These are phyloP conservation scores for Phyllosticta citrichinensis DNA, from an alignment of 2,329 filamentous ascomycete genomes.

Conservation along the genomic window DNA sequence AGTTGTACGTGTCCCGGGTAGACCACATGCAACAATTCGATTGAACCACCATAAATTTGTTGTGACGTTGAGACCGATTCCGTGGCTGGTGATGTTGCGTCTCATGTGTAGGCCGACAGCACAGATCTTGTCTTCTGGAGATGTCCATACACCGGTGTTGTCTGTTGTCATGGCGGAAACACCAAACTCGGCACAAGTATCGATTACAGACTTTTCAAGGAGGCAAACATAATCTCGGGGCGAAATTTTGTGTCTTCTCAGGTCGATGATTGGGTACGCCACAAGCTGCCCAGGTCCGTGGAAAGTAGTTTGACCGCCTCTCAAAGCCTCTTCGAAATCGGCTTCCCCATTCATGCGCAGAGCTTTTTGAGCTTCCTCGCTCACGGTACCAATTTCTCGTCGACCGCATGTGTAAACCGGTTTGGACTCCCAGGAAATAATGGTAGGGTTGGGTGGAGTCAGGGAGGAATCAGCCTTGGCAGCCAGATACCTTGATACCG, in stretches of 20 bases:
- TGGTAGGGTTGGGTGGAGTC: conserved; percentile 40
- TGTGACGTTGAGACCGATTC: conserved; percentile 69
- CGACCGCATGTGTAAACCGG: conserved; percentile 88
- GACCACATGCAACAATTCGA: conserved; percentile 81
- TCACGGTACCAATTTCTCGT: conserved; percentile 53
- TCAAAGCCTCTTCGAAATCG: conserved; percentile 59
- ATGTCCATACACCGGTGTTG: conserved; percentile 75
- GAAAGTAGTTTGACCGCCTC: conserved; percentile 88
- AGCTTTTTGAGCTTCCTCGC: conserved; percentile 33
- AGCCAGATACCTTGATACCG: conserved; percentile 5
- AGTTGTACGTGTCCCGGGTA: conserved; percentile 71
- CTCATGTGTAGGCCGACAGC: conserved; percentile 87
- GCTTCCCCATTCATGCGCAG: conserved; percentile 38
- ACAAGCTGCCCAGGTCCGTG: conserved; percentile 90
- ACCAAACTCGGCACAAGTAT: conserved; percentile 50
- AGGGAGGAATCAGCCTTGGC: conserved; percentile 10
- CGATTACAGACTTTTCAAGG: conserved; percentile 67
- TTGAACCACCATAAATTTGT: conserved; percentile 55
- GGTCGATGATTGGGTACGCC: conserved; percentile 83
- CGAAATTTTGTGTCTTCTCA: conserved; percentile 56
- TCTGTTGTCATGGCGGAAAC: conserved; percentile 55
- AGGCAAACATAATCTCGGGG: conserved; percentile 68
- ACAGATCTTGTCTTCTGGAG: conserved; percentile 59
- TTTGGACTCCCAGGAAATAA: conserved; percentile 72
- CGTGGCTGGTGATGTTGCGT: conserved; percentile 73